Evolutionary conservation across 805 yeast species (phyloP), one percentile per base, ranked within the genome.

Genomic region (Pichia eremophila): DNA sequence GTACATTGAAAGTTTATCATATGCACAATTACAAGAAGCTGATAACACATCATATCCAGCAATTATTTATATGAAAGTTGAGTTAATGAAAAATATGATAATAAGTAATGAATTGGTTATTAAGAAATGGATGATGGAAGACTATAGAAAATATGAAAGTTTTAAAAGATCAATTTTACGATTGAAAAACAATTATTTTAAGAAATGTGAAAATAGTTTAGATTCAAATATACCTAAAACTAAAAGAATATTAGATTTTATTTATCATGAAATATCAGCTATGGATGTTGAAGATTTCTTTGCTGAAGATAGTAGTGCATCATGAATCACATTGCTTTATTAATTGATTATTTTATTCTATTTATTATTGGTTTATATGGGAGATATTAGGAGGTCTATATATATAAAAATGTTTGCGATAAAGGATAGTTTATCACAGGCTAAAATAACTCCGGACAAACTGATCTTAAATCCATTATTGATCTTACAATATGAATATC

Each of bases 401-500:
- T 22, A 22, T 22, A 22, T 22, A 4, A 22, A 22, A 5, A 22
- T 22, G 25, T 22, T 22, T 22, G 25, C 6, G 6, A 22, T 22
- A 22, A 22, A 22, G 25, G 25, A 22, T 22, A 22, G 25, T 22
- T 22, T 22, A 19, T 3, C 22, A 22, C 25, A 22, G 6, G 25
- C 5, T 29, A 39, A 56, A 79, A 78, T 38, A 79, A 54, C 57
- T 81, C 82, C 2, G 81, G 75, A 39, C 72, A 65, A 2, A 69
- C 77, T n/a, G 59, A 54, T 45, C 69, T 73, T 34, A 85, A 61
- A 28, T 85, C 85, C 31, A 72, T 61, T 28, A 86, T 72, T 51
- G 76, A 74, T 52, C 79, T 70, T 40, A 85, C 68, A n/a, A 80
- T 63, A n/a, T 65, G 50, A 39, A 79, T 73, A 2, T 77, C 78